A percentile compares a stretch with the other conserved stretches of the same genome.
Evolutionary conservation across 2,329 filamentous ascomycete species (phyloP).

Genomic region (Dothidotthia symphoricarpi): DNA sequence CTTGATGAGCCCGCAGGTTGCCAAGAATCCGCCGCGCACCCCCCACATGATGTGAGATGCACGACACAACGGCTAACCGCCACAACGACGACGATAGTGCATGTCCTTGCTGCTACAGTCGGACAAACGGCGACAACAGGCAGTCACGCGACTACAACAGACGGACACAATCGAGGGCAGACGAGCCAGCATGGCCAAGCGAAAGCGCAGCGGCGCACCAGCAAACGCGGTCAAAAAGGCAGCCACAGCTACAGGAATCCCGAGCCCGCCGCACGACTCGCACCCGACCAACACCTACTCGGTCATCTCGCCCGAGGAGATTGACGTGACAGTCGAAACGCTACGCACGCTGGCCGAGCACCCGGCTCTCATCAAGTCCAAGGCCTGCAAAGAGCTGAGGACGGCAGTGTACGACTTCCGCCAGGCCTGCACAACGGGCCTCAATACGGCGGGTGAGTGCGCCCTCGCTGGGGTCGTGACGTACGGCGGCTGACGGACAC

Average conservation of each 20-base stretch:
- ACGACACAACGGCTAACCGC: too few species aligned
- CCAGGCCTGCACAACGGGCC: conserved; percentile 65
- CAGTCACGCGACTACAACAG: too few species aligned
- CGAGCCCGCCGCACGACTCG: conserved; percentile 29
- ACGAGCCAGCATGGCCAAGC: conserved; percentile 26
- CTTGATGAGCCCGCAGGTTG: too few species aligned
- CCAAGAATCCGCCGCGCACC: too few species aligned
- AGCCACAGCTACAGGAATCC: conserved; percentile 15
- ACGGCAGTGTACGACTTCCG: conserved; percentile 68
- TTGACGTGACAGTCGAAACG: conserved; percentile 67
- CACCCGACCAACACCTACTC: conserved; percentile 52
- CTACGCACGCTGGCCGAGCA: conserved; percentile 58
- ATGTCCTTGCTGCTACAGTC: too few species aligned
- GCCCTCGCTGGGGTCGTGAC: background rate
- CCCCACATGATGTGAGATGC: too few species aligned
- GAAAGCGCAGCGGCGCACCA: conserved; percentile 26
- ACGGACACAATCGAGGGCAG: too few species aligned
- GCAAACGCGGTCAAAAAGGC: conserved; percentile 24
- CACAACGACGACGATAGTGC: too few species aligned
- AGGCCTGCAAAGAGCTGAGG: conserved; percentile 64
- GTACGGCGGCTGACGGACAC: conserved; percentile 9
- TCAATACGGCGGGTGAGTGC: conserved; percentile 55
- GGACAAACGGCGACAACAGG: too few species aligned
- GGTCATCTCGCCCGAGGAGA: conserved; percentile 62
- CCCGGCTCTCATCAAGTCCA: conserved; percentile 65